phyloP scores from a whole-genome alignment of 2,329 filamentous ascomycete genomes.

The Cytospora chrysosperma region DNA sequence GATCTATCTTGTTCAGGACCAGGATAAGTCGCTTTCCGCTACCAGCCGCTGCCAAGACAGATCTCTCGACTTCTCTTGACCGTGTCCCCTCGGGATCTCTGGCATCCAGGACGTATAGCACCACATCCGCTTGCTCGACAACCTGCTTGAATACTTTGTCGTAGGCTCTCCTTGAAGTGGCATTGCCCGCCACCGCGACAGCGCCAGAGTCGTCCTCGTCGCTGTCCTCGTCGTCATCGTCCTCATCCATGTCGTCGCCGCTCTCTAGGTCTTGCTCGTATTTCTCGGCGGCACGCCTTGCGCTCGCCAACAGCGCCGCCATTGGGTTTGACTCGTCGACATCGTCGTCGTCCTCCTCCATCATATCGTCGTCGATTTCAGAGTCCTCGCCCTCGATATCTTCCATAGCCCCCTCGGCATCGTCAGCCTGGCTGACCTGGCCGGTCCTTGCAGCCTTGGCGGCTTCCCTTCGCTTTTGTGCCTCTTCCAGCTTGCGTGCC shows the following conservation, averaged over 20 bases:
- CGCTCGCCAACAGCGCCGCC: constrained; percentile 86
- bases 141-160: constrained; percentile 97
- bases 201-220: constrained; percentile 56
- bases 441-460: constrained; percentile 66
- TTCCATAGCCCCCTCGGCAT: constrained; percentile 46
- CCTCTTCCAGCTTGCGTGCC: constrained; percentile 77
- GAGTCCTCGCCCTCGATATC: constrained; percentile 45
- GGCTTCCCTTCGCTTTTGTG: constrained; percentile 67
- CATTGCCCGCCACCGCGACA: constrained; percentile 50
- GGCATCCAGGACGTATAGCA: constrained; percentile 91
- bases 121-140: constrained; percentile 82
- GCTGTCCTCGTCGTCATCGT: constrained; percentile 41
- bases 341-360: constrained; percentile 51
- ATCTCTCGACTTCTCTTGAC: constrained; percentile 85
- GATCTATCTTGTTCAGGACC: constrained; percentile 92
- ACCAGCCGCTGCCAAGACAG: constrained; percentile 82
- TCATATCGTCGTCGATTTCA: constrained; percentile 48
- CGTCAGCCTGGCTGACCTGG: constrained; percentile 38
- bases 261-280: constrained; percentile 67
- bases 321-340: constrained; percentile 79
- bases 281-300: constrained; percentile 71
- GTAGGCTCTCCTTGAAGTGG: constrained; percentile 78
- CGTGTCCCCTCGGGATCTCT: constrained; percentile 88
- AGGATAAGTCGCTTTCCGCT: constrained; percentile 87
- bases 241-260: constrained; percentile 48